phyloP scores from a whole-genome alignment of 2,329 filamentous ascomycete species.

The Colletotrichum sp. region DNA sequence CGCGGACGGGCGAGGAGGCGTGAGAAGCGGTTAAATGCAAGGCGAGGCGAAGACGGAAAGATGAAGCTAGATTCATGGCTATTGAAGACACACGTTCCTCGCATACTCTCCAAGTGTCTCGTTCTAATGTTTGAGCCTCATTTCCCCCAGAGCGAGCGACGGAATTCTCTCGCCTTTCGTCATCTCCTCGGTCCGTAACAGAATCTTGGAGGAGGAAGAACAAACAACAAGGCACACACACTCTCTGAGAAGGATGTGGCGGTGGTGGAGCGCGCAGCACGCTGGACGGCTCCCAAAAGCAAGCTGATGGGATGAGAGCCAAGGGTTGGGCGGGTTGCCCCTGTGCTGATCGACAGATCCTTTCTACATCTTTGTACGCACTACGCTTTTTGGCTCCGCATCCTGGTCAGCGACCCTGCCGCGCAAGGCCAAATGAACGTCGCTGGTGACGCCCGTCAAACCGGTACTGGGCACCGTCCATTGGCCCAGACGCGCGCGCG shows the following conservation, averaged over 20 bases:
- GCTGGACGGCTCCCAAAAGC: constrained; percentile 10
- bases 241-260: neutral
- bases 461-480: neutral
- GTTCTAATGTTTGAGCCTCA: constrained; percentile 10
- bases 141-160: neutral
- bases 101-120: neutral
- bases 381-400: neutral
- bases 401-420: constrained; percentile 2
- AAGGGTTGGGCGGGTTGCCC: constrained; percentile 9
- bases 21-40: neutral
- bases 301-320: constrained; percentile 11
- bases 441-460: constrained; percentile 8
- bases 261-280: neutral
- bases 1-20: neutral
- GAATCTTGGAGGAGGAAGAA: neutral
- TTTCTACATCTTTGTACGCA: constrained; percentile 9
- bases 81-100: neutral
- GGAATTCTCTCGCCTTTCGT: neutral
- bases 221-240: neutral
- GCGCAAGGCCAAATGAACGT: neutral
- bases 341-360: constrained; percentile 24
- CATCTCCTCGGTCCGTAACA: neutral
- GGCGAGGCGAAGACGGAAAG: neutral
- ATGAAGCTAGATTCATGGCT: neutral
- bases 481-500: neutral